Evolutionary conservation across 768 basidiomycete genomes (phyloP).

Genomic region (Tricholoma hemisulphureum): DNA sequence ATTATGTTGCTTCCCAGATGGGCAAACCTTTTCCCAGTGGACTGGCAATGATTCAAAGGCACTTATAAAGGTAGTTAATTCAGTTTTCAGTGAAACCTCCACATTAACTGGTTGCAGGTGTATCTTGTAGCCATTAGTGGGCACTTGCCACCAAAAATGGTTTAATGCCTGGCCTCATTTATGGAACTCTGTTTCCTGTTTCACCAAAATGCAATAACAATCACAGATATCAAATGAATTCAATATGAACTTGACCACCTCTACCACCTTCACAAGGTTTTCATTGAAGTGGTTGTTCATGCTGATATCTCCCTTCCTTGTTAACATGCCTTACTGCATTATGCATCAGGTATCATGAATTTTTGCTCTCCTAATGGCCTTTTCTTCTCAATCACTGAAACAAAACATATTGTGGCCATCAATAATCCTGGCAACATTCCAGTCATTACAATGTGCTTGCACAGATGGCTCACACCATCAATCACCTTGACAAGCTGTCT

Average conservation of each 20-base stretch:
- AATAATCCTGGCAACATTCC: neutral
- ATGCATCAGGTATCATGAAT: conserved; percentile 8
- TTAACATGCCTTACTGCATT: conserved; percentile 22
- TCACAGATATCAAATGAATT: neutral
- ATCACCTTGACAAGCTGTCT: neutral
- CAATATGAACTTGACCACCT: conserved; percentile 8
- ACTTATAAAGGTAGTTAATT: conserved; percentile 29
- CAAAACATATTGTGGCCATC: conserved; percentile 11
- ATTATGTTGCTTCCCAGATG: conserved; percentile 21
- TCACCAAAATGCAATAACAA: neutral
- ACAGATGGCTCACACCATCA: neutral
- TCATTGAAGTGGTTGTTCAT: conserved; percentile 11
- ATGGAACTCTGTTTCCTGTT: conserved; percentile 18
- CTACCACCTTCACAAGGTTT: conserved; percentile 11
- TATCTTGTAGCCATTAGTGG: conserved; percentile 22
- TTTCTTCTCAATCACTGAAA: neutral
- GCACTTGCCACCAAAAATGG: conserved; percentile 3
- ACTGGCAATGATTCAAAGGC: conserved; percentile 32
- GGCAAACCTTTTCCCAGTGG: conserved; percentile 30
- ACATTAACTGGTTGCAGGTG: conserved; percentile 15
- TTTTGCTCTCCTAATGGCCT: conserved; percentile 27
- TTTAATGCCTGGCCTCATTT: conserved; percentile 15
- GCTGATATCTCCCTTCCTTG: neutral
- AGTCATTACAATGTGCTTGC: neutral
- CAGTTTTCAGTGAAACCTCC: neutral